Conservation (phyloP, 208 protist genomes). For the Tetramitus jugosus region DNA sequence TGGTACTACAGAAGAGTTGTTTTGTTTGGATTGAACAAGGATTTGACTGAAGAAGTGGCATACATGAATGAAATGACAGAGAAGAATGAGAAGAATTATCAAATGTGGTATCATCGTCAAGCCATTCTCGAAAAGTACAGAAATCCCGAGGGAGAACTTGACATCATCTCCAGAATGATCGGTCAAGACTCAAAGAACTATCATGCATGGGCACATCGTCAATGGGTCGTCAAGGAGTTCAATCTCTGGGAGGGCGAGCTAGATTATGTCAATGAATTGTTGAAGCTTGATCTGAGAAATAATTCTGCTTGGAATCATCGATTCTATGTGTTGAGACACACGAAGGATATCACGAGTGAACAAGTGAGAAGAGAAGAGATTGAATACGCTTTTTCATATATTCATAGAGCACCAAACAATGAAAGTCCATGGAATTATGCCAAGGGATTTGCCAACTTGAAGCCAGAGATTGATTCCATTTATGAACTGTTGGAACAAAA, state of each 20-base stretch:
- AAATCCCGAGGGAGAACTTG: conserved; percentile 44
- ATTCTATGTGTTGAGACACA: conserved; percentile 49
- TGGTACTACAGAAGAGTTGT: conserved; percentile 58
- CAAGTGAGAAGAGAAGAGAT: conserved; percentile 38
- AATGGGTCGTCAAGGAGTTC: conserved; percentile 47
- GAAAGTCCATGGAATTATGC: conserved; percentile 34
- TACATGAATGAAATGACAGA: conserved; percentile 36
- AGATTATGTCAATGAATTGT: conserved; percentile 39
- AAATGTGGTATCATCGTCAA: conserved; percentile 61
- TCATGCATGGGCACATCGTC: conserved; percentile 71
- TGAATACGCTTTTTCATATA: conserved; percentile 30
- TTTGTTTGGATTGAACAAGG: conserved; percentile 37
- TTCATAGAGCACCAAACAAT: conserved; percentile 49
- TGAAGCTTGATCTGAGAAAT: conserved; percentile 61
- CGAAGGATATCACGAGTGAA: background rate
- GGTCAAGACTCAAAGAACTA: conserved; percentile 76
- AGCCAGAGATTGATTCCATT: background rate
- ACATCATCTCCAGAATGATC: conserved; percentile 46
- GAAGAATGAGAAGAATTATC: conserved; percentile 66
- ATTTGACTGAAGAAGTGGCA: conserved; percentile 47
- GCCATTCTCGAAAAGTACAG: conserved; percentile 41
- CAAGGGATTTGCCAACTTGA: background rate
- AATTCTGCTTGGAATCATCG: conserved; percentile 77
- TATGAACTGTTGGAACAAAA: background rate
- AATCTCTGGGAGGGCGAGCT: conserved; percentile 44